Percentiles rank a stretch among this genome's conserved stretches.
Evolutionary conservation across 179 eudicot genomes (phyloP).

Genomic region (Gypsophila paniculata): DNA sequence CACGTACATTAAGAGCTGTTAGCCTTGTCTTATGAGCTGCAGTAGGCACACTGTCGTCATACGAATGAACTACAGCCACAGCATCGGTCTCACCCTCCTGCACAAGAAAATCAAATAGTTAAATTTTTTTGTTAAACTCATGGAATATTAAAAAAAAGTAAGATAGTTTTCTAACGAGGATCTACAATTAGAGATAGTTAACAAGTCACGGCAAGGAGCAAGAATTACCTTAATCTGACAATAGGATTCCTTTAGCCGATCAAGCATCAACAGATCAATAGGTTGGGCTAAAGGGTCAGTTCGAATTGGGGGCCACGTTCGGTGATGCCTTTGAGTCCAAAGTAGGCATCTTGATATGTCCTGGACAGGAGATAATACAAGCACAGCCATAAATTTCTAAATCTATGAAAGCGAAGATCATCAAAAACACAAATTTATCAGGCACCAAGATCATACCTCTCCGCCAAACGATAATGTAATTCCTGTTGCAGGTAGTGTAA

Average conservation of each 20-base stretch:
- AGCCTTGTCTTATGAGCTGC: constrained; percentile 78
- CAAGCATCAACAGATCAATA: constrained; percentile 82
- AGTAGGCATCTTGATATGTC: constrained; percentile 94
- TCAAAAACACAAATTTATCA: background rate
- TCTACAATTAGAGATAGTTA: background rate
- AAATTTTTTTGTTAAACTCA: background rate
- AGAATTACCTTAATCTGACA: constrained; percentile 76
- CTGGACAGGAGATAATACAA: constrained; percentile 42
- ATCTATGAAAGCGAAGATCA: constrained; percentile 11
- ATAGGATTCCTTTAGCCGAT: constrained; percentile 78
- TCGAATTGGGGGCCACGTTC: constrained; percentile 94
- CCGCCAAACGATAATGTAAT: constrained; percentile 76
- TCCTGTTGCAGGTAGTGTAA: constrained; percentile 75
- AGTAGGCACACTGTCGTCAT: constrained; percentile 83
- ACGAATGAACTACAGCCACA: constrained; percentile 71
- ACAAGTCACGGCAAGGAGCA: background rate
- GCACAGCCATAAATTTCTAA: constrained; percentile 6
- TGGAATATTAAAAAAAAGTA: background rate
- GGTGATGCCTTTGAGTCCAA: constrained; percentile 99
- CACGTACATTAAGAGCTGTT: constrained; percentile 83
- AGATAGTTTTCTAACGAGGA: background rate
- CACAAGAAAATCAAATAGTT: constrained; percentile 21
- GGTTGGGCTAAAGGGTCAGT: constrained; percentile 85
- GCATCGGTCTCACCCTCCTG: constrained; percentile 94
- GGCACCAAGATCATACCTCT: constrained; percentile 49